Conservation (phyloP, 148 eudicot species). For the Spergularia bocconei region DNA sequence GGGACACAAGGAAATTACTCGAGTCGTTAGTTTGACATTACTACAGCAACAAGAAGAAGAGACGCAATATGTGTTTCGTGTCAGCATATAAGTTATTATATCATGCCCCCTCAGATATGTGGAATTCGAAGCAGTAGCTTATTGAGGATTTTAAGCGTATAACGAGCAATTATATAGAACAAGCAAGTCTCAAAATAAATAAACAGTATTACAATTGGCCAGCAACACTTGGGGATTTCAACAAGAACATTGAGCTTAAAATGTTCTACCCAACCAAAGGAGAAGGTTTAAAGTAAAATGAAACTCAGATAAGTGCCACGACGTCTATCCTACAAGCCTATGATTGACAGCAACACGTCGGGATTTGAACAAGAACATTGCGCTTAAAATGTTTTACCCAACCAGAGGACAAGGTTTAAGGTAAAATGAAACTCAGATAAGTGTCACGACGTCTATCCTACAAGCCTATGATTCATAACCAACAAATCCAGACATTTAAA, state of each 20-base stretch:
- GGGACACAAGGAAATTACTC: slow-evolving; percentile 22
- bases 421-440: background rate
- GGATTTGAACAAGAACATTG: background rate
- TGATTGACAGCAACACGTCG: background rate
- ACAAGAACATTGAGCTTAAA: no score
- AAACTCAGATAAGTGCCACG: background rate
- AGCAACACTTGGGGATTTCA: background rate
- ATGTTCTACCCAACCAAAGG: no score
- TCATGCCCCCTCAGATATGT: background rate
- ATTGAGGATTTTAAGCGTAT: background rate
- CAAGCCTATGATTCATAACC: background rate
- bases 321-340: background rate
- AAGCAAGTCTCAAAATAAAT: background rate
- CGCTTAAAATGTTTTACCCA: no score
- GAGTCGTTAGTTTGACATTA: background rate
- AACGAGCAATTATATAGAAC: background rate
- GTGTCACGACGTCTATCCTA: background rate
- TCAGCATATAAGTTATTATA: background rate
- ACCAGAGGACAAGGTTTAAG: background rate
- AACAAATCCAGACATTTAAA: background rate
- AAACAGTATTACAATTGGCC: background rate
- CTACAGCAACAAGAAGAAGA: slow-evolving; percentile 2
- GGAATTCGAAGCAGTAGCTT: background rate
- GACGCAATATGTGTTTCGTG: background rate
- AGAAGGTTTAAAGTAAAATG: background rate